Evolutionary conservation across 768 basidiomycete species (phyloP).

Genomic region (Amanita thiersii): DNA sequence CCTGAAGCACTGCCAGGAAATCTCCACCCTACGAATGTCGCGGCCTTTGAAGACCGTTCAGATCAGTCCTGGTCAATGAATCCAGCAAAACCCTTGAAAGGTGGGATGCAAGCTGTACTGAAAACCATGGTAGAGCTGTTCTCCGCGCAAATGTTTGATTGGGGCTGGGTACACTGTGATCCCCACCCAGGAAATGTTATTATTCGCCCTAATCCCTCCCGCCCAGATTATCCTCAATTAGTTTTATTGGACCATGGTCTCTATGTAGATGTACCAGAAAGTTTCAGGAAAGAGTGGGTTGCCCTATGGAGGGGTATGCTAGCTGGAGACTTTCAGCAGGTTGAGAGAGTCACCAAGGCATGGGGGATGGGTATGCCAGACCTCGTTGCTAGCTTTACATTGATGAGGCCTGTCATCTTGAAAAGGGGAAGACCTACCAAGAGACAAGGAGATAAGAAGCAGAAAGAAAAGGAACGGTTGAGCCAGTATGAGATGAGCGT

Average conservation of each 20-base stretch:
- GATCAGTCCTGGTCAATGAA: constrained; percentile 17
- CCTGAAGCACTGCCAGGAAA: constrained; percentile 6
- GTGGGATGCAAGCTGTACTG: constrained; percentile 65
- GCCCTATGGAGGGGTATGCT: constrained; percentile 65
- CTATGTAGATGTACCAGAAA: constrained; percentile 64
- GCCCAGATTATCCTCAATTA: constrained; percentile 44
- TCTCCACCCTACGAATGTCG: constrained; percentile 6
- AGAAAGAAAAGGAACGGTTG: constrained; percentile 25
- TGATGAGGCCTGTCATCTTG: constrained; percentile 53
- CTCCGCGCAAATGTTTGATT: constrained; percentile 84
- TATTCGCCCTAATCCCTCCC: constrained; percentile 49
- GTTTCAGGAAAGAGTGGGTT: constrained; percentile 72
- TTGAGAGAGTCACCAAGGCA: constrained; percentile 39
- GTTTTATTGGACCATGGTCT: constrained; percentile 91
- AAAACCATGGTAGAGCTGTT: constrained; percentile 83
- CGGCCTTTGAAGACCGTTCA: constrained; percentile 7
- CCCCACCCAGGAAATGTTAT: constrained; percentile 75
- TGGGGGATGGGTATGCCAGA: constrained; percentile 73
- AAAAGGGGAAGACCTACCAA: constrained; percentile 24
- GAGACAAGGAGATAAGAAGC: constrained; percentile 15
- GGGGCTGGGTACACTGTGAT: constrained; percentile 86
- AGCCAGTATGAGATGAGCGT: constrained; percentile 66
- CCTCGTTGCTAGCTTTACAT: constrained; percentile 63
- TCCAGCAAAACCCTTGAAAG: constrained; percentile 36
- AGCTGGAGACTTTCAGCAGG: constrained; percentile 42